Percentiles rank a stretch among this genome's conserved stretches.
Conservation (phyloP, 2,329 filamentous ascomycete genomes). For the Fusarium temperatum region DNA sequence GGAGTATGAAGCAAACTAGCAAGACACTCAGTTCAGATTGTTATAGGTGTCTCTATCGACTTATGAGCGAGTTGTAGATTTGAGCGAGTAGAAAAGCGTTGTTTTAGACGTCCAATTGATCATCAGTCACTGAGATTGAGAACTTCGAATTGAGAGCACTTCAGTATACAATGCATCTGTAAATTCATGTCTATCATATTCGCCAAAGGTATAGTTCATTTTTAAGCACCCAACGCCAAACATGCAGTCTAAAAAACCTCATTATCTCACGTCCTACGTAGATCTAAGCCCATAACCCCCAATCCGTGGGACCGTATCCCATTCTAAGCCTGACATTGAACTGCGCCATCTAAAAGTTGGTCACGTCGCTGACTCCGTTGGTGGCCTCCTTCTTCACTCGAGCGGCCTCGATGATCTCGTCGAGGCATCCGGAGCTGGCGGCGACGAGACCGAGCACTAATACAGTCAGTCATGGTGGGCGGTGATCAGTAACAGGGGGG, state of each 20-base stretch:
- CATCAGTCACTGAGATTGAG: neutral
- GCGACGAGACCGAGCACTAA: slow-evolving; percentile 62
- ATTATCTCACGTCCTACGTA: slow-evolving; percentile 28
- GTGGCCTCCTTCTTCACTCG: slow-evolving; percentile 7
- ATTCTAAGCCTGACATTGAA: neutral
- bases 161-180: slow-evolving; percentile 10
- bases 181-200: slow-evolving; percentile 29
- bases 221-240: slow-evolving; percentile 27
- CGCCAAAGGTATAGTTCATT: slow-evolving; percentile 28
- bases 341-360: slow-evolving; percentile 16
- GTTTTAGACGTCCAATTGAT: neutral
- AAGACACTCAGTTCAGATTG: too few relatives aligned
- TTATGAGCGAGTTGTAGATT: too few relatives aligned
- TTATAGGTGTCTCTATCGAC: too few relatives aligned
- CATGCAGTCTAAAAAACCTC: slow-evolving; percentile 30
- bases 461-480: neutral
- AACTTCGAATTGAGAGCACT: slow-evolving; percentile 26
- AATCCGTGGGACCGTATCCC: neutral
- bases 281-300: slow-evolving; percentile 13
- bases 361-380: slow-evolving; percentile 18
- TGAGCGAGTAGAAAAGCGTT: too few relatives aligned
- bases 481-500: too few relatives aligned
- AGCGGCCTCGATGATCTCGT: slow-evolving; percentile 45
- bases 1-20: neutral
- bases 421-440: slow-evolving; percentile 73